These are phyloP conservation scores for Cicer chorassanicum DNA, from an alignment of 306 rosid species.

Conservation along the genomic window DNA sequence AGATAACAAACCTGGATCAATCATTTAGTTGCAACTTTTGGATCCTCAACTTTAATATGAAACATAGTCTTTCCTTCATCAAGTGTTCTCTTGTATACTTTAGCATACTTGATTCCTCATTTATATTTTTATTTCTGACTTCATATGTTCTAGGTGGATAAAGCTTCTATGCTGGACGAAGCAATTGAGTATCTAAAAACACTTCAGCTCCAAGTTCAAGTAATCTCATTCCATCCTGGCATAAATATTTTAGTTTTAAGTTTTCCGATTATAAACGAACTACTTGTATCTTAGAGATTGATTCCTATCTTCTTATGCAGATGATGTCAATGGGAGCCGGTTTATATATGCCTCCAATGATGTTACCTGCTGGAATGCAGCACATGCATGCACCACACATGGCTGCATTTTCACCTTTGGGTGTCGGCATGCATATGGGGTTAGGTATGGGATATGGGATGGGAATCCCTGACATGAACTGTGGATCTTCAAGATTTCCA, in stretches of 20 bases:
- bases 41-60: constrained; percentile 30
- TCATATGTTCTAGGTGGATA: constrained; percentile 74
- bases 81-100: background rate
- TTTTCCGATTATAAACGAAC: constrained; percentile 13
- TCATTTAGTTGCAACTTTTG: constrained; percentile 32
- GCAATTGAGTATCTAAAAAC: constrained; percentile 96
- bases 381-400: constrained; percentile 74
- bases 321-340: constrained; percentile 99
- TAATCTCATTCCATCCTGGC: constrained; percentile 35
- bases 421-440: constrained; percentile 83
- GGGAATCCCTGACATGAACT: constrained; percentile 76
- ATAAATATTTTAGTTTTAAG: constrained; percentile 21
- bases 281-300: constrained; percentile 32
- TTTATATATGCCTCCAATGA: constrained; percentile 85
- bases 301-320: constrained; percentile 57
- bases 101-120: constrained; percentile 38
- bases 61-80: constrained; percentile 3
- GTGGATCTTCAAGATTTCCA: constrained; percentile 67
- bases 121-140: constrained; percentile 46
- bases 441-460: constrained; percentile 82
- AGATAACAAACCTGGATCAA: constrained; percentile 32
- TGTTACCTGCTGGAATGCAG: constrained; percentile 81
- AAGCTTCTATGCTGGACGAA: constrained; percentile 99
- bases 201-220: constrained; percentile 98
- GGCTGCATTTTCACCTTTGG: constrained; percentile 76